These are phyloP conservation scores for Polytrichum commune DNA, from an alignment of 225 moss, liverwort and hornwort species.

Conservation along the genomic window DNA sequence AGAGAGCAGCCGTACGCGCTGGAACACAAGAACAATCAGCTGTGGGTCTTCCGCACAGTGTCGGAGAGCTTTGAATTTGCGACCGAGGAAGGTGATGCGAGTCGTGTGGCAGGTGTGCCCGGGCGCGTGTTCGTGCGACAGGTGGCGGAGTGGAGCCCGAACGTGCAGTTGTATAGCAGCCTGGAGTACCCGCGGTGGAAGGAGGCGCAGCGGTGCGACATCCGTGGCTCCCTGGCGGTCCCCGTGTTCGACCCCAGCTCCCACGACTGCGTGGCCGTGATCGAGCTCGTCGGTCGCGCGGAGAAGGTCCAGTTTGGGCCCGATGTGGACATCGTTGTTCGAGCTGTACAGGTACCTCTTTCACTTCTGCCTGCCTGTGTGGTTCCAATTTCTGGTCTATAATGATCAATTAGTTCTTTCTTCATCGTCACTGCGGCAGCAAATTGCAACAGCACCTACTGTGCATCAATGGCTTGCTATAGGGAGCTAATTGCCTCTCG, in stretches of 20 bases:
- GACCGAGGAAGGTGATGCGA: slow-evolving; percentile 29
- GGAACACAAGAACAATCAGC: slow-evolving; percentile 49
- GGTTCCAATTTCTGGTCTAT: too few relatives aligned
- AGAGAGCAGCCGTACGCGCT: slow-evolving; percentile 69
- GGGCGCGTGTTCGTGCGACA: slow-evolving; percentile 76
- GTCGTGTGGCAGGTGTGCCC: slow-evolving; percentile 50
- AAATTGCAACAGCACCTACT: too few relatives aligned
- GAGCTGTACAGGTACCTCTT: slow-evolving; percentile 56
- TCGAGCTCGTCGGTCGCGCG: slow-evolving; percentile 65
- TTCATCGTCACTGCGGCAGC: too few relatives aligned
- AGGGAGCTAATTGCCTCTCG: too few relatives aligned
- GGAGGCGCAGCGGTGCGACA: slow-evolving; percentile 61
- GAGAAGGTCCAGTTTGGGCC: slow-evolving; percentile 70
- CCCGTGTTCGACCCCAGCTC: slow-evolving; percentile 64
- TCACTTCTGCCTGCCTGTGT: too few relatives aligned
- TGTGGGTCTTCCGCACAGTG: slow-evolving; percentile 52
- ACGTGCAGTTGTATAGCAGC: slow-evolving; percentile 66
- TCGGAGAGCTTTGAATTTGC: slow-evolving; percentile 65
- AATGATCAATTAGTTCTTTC: too few relatives aligned
- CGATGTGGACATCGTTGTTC: slow-evolving; percentile 70
- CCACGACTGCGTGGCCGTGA: slow-evolving; percentile 66
- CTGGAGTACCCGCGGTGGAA: slow-evolving; percentile 61
- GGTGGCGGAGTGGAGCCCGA: slow-evolving; percentile 81
- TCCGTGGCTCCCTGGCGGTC: slow-evolving; percentile 68
- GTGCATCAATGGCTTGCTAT: too few relatives aligned